phyloP scores from a whole-genome alignment of 352 stramenopile genomes.

The Achlya hypogyna region DNA sequence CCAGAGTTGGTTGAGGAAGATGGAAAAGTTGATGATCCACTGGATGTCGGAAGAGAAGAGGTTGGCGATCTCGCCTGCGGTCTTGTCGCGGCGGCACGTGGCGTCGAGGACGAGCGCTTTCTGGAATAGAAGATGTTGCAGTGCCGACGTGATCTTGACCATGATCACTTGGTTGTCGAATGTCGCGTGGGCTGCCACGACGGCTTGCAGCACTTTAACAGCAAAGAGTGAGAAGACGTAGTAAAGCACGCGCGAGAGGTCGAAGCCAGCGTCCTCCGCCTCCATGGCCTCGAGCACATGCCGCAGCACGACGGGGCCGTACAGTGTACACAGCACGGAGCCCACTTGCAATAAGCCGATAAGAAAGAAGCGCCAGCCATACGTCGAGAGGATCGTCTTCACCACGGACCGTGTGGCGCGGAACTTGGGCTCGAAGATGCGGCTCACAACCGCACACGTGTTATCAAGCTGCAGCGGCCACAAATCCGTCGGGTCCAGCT shows the following conservation, averaged over 20 bases:
- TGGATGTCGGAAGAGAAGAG: constrained; percentile 88
- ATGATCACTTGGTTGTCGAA: constrained; percentile 27
- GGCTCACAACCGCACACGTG: neutral
- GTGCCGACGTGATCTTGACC: constrained; percentile 22
- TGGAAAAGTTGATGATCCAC: constrained; percentile 30
- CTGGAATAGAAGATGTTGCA: constrained; percentile 31
- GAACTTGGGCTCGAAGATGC: constrained; percentile 10
- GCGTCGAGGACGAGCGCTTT: constrained; percentile 30
- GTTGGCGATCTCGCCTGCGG: constrained; percentile 84
- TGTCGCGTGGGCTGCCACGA: constrained; percentile 24
- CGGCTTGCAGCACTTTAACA: constrained; percentile 25
- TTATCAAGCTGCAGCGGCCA: constrained; percentile 15
- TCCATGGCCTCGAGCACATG: constrained; percentile 34
- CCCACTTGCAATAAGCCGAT: constrained; percentile 24
- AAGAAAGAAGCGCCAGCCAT: constrained; percentile 19
- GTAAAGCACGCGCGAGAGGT: constrained; percentile 20
- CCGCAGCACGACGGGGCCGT: constrained; percentile 34
- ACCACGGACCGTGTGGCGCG: constrained; percentile 20
- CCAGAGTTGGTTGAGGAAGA: constrained; percentile 31
- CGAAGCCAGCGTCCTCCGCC: constrained; percentile 18
- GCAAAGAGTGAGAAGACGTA: constrained; percentile 28
- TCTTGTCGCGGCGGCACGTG: neutral
- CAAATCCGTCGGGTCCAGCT: constrained; percentile 11
- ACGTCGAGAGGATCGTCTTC: constrained; percentile 23
- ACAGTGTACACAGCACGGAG: constrained; percentile 22